phyloP scores from a whole-genome alignment of 371 early-diverging fungal genomes.

The Mortierella sp. region DNA sequence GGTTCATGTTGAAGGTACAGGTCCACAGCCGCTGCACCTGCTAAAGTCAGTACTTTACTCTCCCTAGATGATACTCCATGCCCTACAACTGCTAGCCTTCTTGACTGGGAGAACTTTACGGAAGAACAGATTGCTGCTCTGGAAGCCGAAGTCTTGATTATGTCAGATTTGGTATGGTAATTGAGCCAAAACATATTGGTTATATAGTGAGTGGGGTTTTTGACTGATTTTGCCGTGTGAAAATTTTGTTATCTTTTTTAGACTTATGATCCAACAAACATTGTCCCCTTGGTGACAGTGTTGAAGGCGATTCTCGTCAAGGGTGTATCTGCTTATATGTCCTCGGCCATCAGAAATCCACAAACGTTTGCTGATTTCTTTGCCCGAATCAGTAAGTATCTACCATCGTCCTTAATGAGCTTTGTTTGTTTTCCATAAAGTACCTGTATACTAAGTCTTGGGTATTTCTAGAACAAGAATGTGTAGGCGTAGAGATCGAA shows the following conservation, averaged over 20 bases:
- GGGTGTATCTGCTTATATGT: slow-evolving; percentile 52
- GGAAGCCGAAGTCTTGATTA: slow-evolving; percentile 43
- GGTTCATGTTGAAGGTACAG: too few species aligned
- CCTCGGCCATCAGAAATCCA: slow-evolving; percentile 53
- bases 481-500: slow-evolving; percentile 36
- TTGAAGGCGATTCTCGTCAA: slow-evolving; percentile 45
- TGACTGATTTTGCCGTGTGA: neutral
- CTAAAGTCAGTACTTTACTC: neutral
- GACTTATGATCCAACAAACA: slow-evolving; percentile 55
- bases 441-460: too few species aligned
- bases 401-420: too few species aligned
- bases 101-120: slow-evolving; percentile 56
- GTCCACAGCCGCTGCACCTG: too few species aligned
- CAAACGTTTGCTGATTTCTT: slow-evolving; percentile 54
- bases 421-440: too few species aligned
- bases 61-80: slow-evolving; percentile 31
- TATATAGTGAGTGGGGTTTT: neutral
- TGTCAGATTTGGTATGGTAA: slow-evolving; percentile 47
- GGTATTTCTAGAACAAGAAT: slow-evolving; percentile 26
- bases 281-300: slow-evolving; percentile 36
- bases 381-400: slow-evolving; percentile 40
- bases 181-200: too few species aligned
- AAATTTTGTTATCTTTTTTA: slow-evolving; percentile 1
- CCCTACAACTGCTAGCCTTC: slow-evolving; percentile 32
- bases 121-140: slow-evolving; percentile 38